Evolutionary conservation across 106 monocot genomes (phyloP), one percentile per base, ranked within the genome.

Genomic region (Agapanthus africanus): DNA sequence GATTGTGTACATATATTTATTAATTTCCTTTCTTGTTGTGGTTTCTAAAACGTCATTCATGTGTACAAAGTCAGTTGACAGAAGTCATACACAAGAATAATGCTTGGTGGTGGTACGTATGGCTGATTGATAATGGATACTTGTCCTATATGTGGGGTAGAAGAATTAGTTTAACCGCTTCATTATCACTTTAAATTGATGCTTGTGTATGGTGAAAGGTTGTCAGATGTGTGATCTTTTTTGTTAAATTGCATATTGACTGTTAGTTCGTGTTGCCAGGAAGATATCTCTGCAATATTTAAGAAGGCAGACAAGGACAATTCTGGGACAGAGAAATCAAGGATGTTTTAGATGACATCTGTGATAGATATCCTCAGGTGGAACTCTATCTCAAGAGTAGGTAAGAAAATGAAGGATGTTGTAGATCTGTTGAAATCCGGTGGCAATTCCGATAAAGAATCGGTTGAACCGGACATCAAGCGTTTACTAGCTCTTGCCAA

Each of bases 311-410:
- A 91, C 65, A 85, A 80, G 56, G 87, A 91, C 40, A 74, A 80
- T 33, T 92, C 91, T 36, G 91, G 91, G 41, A 81, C 15, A 85
- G 82, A 70, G 83, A 92, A 72, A 85, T 92, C 38, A 72, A 85
- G 63, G 82, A 87, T 72, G 83, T 88, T 47, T 60, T 92, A 46
- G 83, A 44, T 39, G 91, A 88, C 60, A 85, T 92, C 51, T 83
- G 73, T 30, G 73, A 73, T 28, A 82, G 85, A 65, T 92, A 92
- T 62, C 86, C 83, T 57, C 91, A 92, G 64, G 82, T 91, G 33
- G 65, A 80, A 66, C 82, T 91, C 21, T 91, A 82, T 73, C 59
- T 91, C 54, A 85, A 85, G 70, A 83, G 73, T 47, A n/a, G n/a
- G n/a, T n/a, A 92, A 79, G 37, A 78, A 81, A 42, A 81, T 92